Evolutionary conservation across 345 rosid genomes (phyloP).

Genomic region (Moricandia arvensis): DNA sequence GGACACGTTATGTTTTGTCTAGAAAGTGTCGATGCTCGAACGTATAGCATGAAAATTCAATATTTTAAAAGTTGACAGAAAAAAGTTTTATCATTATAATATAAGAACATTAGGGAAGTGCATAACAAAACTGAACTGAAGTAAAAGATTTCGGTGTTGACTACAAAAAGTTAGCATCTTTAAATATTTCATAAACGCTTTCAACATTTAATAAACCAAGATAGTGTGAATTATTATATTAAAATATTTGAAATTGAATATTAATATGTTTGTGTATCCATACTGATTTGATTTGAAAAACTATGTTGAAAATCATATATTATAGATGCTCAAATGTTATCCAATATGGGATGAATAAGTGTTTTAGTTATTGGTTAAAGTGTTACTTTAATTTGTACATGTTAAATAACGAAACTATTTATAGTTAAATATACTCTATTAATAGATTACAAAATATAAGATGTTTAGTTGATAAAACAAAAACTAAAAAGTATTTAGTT

Average conservation of each 20-base stretch:
- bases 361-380: too few relatives aligned
- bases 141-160: neutral
- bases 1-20: slow-evolving; percentile 6
- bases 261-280: neutral
- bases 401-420: too few relatives aligned
- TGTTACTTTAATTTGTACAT: too few relatives aligned
- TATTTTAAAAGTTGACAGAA: slow-evolving; percentile 1
- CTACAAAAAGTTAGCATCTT: neutral
- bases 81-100: neutral
- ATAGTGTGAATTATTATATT: neutral
- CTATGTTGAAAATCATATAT: neutral
- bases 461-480: too few relatives aligned
- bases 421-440: too few relatives aligned
- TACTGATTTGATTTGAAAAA: neutral
- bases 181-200: neutral
- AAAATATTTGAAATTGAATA: too few relatives aligned
- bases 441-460: too few relatives aligned
- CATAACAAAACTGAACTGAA: neutral
- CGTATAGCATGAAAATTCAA: slow-evolving; percentile 1
- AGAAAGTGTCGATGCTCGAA: neutral
- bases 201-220: neutral
- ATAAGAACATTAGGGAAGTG: neutral
- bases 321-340: neutral
- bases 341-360: neutral
- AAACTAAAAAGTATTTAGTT: too few relatives aligned